phyloP scores from a whole-genome alignment of 2,329 filamentous ascomycete species.

The Plenodomus lindquistii region DNA sequence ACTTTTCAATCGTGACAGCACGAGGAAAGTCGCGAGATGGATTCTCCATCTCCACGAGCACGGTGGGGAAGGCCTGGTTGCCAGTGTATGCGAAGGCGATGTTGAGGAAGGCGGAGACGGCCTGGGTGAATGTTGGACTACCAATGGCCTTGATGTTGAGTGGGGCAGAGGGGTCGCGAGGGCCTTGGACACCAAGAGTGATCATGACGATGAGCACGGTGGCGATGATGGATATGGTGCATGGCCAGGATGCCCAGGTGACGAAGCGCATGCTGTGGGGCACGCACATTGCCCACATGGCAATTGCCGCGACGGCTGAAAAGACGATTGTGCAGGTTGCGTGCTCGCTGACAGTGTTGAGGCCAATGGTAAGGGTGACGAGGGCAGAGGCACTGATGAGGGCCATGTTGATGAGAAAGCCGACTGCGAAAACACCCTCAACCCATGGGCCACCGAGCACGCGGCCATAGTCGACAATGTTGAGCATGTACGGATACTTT shows the following conservation, averaged over 20 bases:
- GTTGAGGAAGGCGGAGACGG: constrained; percentile 29
- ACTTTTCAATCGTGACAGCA: constrained; percentile 32
- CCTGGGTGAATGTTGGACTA: constrained; percentile 25
- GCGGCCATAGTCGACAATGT: constrained; percentile 35
- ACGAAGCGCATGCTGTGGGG: constrained; percentile 33
- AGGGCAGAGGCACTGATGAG: constrained; percentile 32
- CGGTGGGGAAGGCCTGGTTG: constrained; percentile 34
- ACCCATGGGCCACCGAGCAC: constrained; percentile 30
- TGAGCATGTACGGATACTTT: constrained; percentile 35
- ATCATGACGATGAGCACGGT: constrained; percentile 33
- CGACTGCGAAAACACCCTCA: constrained; percentile 30
- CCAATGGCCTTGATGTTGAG: constrained; percentile 29
- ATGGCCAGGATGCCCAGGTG: constrained; percentile 33
- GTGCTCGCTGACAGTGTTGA: constrained; percentile 34
- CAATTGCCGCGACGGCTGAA: constrained; percentile 24
- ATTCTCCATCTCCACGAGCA: constrained; percentile 33
- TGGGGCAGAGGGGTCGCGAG: constrained; percentile 19
- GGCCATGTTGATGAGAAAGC: constrained; percentile 35
- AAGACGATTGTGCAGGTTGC: constrained; percentile 35
- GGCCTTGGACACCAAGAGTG: constrained; percentile 29
- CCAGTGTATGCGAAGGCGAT: constrained; percentile 33
- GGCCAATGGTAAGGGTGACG: constrained; percentile 32
- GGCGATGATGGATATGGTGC: constrained; percentile 26
- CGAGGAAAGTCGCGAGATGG: constrained; percentile 30
- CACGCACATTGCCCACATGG: constrained; percentile 35